A percentile compares a stretch with the other conserved stretches of the same genome.
Conservation (phyloP, 2,329 filamentous ascomycete genomes). For the Neurospora sp. region DNA sequence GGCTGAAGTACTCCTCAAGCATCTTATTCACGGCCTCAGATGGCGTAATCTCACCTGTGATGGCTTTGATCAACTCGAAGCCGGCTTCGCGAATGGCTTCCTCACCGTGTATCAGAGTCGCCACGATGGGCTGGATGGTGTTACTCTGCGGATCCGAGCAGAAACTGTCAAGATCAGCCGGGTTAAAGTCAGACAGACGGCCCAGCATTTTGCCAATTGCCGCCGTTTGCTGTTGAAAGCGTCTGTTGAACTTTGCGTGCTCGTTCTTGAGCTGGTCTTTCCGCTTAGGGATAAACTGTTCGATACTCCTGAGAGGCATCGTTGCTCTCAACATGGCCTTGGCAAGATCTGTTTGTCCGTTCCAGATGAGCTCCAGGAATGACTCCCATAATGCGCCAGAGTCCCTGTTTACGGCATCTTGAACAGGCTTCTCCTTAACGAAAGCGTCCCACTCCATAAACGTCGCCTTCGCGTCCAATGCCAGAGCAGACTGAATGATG, state of each 20-base stretch:
- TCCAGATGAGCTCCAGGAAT: conserved; percentile 58
- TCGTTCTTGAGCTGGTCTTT: conserved; percentile 30
- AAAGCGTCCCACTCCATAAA: conserved; percentile 60
- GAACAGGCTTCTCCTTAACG: conserved; percentile 48
- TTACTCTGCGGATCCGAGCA: conserved; percentile 52
- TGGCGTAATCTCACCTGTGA: conserved; percentile 56
- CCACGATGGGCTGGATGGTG: conserved; percentile 65
- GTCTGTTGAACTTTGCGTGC: conserved; percentile 68
- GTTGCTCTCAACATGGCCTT: conserved; percentile 64
- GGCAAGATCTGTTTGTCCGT: conserved; percentile 53
- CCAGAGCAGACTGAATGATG: conserved; percentile 57
- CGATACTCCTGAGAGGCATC: conserved; percentile 61
- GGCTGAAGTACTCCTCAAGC: conserved; percentile 33
- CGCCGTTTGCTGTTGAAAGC: conserved; percentile 32
- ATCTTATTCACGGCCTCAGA: conserved; percentile 39
- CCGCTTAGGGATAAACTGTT: conserved; percentile 56
- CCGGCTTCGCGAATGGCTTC: conserved; percentile 69
- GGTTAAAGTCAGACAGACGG: conserved; percentile 66
- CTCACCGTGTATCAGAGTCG: conserved; percentile 73
- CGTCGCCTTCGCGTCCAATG: conserved; percentile 62
- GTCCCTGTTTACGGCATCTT: conserved; percentile 57
- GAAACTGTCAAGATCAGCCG: conserved; percentile 57
- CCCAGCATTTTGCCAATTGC: conserved; percentile 67
- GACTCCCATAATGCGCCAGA: conserved; percentile 72
- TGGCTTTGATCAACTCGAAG: conserved; percentile 71